Conservation (phyloP, 345 rosid species). For the Gossypium anomalum region DNA sequence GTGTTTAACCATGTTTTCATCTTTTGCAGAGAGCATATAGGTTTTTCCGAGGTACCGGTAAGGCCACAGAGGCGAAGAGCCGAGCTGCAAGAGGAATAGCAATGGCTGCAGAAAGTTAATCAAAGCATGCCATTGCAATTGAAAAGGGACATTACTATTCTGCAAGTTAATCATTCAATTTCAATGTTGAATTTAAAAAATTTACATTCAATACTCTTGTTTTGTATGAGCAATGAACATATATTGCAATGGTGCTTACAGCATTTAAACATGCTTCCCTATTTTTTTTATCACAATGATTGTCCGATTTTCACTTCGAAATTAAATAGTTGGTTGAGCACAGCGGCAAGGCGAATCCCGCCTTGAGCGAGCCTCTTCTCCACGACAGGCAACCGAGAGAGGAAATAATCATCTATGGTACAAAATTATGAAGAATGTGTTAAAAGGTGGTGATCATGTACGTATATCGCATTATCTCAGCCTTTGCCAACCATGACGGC, state of each 20-base stretch:
- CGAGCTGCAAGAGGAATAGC: slow-evolving; percentile 52
- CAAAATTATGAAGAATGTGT: neutral
- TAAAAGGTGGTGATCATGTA: neutral
- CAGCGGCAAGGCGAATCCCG: slow-evolving; percentile 72
- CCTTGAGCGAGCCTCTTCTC: slow-evolving; percentile 84
- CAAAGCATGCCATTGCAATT: too few relatives aligned
- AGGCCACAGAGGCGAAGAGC: slow-evolving; percentile 51
- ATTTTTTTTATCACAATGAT: slow-evolving; percentile 23
- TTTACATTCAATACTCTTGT: neutral
- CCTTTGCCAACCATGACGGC: neutral
- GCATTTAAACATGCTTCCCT: slow-evolving; percentile 24
- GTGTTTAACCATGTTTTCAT: neutral
- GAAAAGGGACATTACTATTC: too few relatives aligned
- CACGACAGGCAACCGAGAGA: slow-evolving; percentile 71
- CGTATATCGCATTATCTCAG: neutral
- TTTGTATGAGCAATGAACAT: neutral
- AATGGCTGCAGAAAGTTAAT: slow-evolving; percentile 38
- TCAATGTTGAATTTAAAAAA: neutral
- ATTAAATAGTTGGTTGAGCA: slow-evolving; percentile 65
- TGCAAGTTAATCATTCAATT: neutral
- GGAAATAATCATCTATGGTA: slow-evolving; percentile 62
- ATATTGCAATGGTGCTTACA: slow-evolving; percentile 19
- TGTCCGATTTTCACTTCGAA: slow-evolving; percentile 32
- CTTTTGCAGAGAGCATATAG: slow-evolving; percentile 65
- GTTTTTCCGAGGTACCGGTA: slow-evolving; percentile 80